phyloP scores from a whole-genome alignment of 192 early-diverging fungal genomes.

The Lobosporangium transversale region DNA sequence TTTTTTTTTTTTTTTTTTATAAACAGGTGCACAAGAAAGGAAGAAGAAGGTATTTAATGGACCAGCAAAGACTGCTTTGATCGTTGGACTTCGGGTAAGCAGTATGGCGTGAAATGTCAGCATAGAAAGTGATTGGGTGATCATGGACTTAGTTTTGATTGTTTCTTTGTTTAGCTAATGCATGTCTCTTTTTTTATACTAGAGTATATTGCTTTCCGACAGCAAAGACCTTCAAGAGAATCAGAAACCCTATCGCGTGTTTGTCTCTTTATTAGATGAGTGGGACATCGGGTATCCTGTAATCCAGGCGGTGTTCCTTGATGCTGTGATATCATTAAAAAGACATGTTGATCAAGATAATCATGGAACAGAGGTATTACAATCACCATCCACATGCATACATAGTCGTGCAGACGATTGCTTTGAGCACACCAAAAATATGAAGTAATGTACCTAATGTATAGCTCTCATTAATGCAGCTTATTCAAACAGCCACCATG shows the following conservation, averaged over 20 bases:
- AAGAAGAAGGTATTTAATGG: constrained; percentile 58
- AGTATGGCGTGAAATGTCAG: no score
- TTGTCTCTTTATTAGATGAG: constrained; percentile 90
- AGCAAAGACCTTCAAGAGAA: constrained; percentile 54
- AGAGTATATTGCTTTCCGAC: constrained; percentile 49
- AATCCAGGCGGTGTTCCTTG: constrained; percentile 76
- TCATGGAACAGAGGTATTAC: constrained; percentile 54
- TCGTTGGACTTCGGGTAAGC: constrained; percentile 63
- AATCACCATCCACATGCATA: neutral
- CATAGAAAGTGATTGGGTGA: neutral
- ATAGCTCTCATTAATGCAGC: no score
- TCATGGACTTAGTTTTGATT: neutral
- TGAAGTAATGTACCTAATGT: no score
- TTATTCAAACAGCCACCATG: constrained; percentile 87
- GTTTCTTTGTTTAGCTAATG: neutral
- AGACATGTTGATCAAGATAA: constrained; percentile 55
- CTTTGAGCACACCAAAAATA: no score
- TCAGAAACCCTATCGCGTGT: constrained; percentile 78
- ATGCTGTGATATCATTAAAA: constrained; percentile 75
- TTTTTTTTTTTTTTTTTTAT: no score
- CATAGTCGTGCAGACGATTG: neutral
- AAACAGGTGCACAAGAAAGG: constrained; percentile 53
- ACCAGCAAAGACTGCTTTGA: constrained; percentile 61
- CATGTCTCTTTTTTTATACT: neutral
- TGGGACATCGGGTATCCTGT: constrained; percentile 83